These are phyloP conservation scores for Mycena galopus DNA, from an alignment of 768 basidiomycete species.

Conservation along the genomic window DNA sequence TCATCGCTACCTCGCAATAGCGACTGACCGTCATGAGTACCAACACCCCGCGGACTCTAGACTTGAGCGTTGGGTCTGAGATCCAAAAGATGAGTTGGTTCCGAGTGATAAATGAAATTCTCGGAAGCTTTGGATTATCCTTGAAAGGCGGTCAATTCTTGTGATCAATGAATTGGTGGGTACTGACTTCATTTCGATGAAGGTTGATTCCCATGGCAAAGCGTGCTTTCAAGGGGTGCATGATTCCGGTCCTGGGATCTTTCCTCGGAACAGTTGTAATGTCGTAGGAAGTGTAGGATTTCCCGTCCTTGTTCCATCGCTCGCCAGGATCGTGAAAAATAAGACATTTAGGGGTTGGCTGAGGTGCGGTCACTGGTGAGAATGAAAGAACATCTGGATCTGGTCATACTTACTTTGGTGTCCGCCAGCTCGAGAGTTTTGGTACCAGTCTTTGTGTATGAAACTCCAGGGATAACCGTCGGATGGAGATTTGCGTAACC, in stretches of 20 bases:
- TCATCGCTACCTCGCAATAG: neutral
- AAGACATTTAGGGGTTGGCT: constrained; percentile 13
- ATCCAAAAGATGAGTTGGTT: constrained; percentile 25
- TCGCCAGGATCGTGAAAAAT: constrained; percentile 16
- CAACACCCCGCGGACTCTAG: constrained; percentile 19
- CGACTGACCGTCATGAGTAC: constrained; percentile 18
- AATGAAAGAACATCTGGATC: neutral
- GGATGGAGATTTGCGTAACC: constrained; percentile 9
- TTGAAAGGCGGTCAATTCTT: neutral
- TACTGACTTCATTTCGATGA: neutral
- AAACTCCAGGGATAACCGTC: neutral
- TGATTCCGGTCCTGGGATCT: neutral
- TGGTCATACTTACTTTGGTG: neutral
- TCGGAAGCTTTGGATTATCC: neutral
- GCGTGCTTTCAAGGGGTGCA: neutral
- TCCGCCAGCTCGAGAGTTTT: neutral
- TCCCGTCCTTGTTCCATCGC: constrained; percentile 14
- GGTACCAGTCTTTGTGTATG: neutral
- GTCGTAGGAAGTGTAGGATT: constrained; percentile 15
- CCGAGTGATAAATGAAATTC: constrained; percentile 17
- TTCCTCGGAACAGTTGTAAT: constrained; percentile 11
- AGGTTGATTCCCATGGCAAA: constrained; percentile 22
- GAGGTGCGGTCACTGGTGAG: neutral
- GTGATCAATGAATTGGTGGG: neutral
- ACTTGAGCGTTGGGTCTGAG: constrained; percentile 4